These are phyloP conservation scores for Ceratobasidium sp. DNA, from an alignment of 1,284 basidiomycete species.

Conservation along the genomic window DNA sequence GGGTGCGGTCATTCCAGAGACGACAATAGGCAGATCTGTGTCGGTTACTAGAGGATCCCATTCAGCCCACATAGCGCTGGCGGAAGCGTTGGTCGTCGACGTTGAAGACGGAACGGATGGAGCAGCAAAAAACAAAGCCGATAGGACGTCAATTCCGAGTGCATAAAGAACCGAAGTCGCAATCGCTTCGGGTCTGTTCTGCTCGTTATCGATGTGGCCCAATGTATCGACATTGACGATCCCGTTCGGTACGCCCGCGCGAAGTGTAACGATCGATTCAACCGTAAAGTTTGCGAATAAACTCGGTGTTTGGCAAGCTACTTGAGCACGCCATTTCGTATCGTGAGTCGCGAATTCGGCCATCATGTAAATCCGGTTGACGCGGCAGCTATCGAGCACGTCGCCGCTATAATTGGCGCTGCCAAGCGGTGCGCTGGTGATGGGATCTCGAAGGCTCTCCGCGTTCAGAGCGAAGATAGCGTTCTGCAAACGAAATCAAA, in stretches of 20 bases:
- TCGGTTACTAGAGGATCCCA: conserved; percentile 32
- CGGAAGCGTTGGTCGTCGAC: not conserved
- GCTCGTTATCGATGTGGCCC: conserved; percentile 9
- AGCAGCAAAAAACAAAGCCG: conserved; percentile 2
- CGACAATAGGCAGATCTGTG: conserved; percentile 8
- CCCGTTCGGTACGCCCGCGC: conserved; percentile 26
- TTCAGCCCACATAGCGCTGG: conserved; percentile 32
- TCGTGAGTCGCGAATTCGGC: conserved; percentile 34
- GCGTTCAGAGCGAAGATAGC: conserved; percentile 19
- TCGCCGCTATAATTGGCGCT: conserved; percentile 38
- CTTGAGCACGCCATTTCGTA: conserved; percentile 22
- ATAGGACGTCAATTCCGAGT: conserved; percentile 33
- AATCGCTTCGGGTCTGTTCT: conserved; percentile 27
- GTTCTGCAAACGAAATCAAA: too few relatives aligned
- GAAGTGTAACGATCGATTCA: conserved; percentile 18
- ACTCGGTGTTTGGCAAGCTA: conserved; percentile 14
- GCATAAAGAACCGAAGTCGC: conserved; percentile 31
- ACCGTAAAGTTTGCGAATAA: conserved; percentile 37
- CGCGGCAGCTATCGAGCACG: conserved; percentile 42
- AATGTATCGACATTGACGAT: conserved; percentile 37
- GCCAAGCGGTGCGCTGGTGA: conserved; percentile 25
- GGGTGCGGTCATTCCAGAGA: conserved; percentile 18
- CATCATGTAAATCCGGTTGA: conserved; percentile 43
- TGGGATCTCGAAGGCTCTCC: conserved; percentile 36
- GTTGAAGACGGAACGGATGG: conserved; percentile 6